Evolutionary conservation across 768 basidiomycete genomes (phyloP), one percentile per base, ranked within the genome.

Genomic region (Mycena rebaudengoi): DNA sequence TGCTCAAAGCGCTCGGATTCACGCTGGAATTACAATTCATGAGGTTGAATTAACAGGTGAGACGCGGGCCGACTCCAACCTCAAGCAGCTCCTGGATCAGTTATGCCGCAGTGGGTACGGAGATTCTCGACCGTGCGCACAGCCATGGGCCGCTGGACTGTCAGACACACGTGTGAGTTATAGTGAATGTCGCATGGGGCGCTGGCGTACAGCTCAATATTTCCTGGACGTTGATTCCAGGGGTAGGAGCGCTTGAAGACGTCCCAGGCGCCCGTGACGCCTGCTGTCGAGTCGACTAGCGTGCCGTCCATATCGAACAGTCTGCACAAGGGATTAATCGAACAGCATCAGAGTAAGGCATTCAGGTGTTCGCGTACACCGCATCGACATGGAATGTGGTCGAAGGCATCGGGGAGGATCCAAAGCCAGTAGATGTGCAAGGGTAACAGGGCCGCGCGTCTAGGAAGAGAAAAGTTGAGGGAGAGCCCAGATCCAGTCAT

Each of bases 291-390:
- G 73, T 96, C 91, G 66, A 92, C 83, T 51, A 92, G 80, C 32
- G 91, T 95, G 57, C 91, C 91, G 73, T 93, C 91, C 91, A 92
- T 93, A 73, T 93, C 91, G 70, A 92, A 92, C 14, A 92, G 79
- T 60, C 91, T 92, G 61, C 32, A 35, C 37, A 2, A 13, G 28
- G 54, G 1, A 54, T 12, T 11, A 20, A 39, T 26, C 41, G 32
- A 32, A 3, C 12, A 14, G 25, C 23, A 58, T 52, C 49, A 35
- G 43, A 54, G 20, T 3, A 29, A n/a, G n/a, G n/a, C n/a, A n/a
- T n/a, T n/a, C n/a, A n/a, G n/a, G n/a, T n/a, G n/a, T n/a, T n/a
- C n/a, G 74, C 76, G 60, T 75, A 83, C 83, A 85, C 79, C 62
- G 82, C 83, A 76, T 83, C 81, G 54, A 78, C 62, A 62, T 74